Base-by-base conservation (phyloP, 169 alveolate species). In the Eimeria maxima region DNA sequence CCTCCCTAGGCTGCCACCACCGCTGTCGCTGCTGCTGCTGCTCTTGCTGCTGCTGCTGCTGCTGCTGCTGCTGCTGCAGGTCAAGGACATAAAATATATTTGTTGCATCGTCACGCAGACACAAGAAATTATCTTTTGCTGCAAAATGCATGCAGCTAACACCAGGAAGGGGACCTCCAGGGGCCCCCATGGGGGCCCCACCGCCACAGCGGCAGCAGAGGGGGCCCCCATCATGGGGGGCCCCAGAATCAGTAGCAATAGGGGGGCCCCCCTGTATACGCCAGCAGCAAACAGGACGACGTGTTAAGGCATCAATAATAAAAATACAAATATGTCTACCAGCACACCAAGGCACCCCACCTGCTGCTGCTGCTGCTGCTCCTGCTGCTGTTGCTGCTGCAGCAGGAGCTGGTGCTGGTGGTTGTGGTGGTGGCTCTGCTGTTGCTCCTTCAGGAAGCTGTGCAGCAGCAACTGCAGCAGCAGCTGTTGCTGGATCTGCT, bases 31-130 rank as follows among this genome's bases (percentile, higher is more conserved):
- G 63, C n/a, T n/a, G n/a, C n/a, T n/a, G n/a, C n/a, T n/a, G n/a
- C n/a, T n/a, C n/a, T n/a, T 65, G 74, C 80, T 69, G 80, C 80
- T 69, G 80, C 80, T 69, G 80, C 80, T 69, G 80, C 80, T 69
- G 80, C 80, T 69, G 80, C 80, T 69, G 80, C 44, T 69, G 80
- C 87, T 76, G 87, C 87, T 76, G 87, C 53, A 76, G 87, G 55
- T 76, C 87, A 5, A 76, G 87, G 11, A 76, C 29, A 33, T 45
- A 76, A 60, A 33, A 76, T 14, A 33, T 33, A 3, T 44, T 38
- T 2, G 87, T 76, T 5, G 33, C 47, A 29, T 76, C 87, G n/a
- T 76, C 87, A 8, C 87, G 42, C 8, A 76, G 7, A 44, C 87
- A 76, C 60, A 76, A 76, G 55, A 76, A 76, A 44, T 33, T 44